Percentiles rank a stretch among this genome's conserved stretches.
phyloP scores from a whole-genome alignment of 352 stramenopile genomes.

The Pythium apleroticum region DNA sequence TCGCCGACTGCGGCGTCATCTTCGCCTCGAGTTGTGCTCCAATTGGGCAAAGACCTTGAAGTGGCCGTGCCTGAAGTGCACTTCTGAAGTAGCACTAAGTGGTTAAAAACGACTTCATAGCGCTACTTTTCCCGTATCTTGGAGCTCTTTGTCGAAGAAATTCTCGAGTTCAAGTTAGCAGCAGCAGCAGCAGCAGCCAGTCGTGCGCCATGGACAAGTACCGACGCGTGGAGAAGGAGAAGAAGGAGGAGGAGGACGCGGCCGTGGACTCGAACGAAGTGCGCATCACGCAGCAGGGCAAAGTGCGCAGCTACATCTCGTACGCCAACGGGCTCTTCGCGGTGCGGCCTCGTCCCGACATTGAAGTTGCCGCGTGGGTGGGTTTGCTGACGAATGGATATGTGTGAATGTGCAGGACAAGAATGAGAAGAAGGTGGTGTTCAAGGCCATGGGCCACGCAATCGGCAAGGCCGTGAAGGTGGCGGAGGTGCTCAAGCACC shows the following conservation, averaged over 20 bases:
- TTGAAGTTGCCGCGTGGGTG: constrained; percentile 17
- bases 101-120: constrained; percentile 15
- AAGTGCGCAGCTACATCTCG: constrained; percentile 79
- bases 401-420: constrained; percentile 49
- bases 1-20: constrained; percentile 15
- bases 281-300: constrained; percentile 81
- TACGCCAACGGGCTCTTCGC: constrained; percentile 75
- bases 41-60: constrained; percentile 15
- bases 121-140: constrained; percentile 20
- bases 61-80: constrained; percentile 21
- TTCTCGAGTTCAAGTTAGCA: not conserved
- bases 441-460: constrained; percentile 83
- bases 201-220: constrained; percentile 93
- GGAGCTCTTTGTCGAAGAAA: not conserved
- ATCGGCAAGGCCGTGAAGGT: constrained; percentile 87
- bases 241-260: constrained; percentile 38
- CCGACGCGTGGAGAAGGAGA: constrained; percentile 67
- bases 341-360: constrained; percentile 25
- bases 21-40: constrained; percentile 4
- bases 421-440: constrained; percentile 54
- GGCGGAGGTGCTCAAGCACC: constrained; percentile 82
- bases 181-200: not conserved
- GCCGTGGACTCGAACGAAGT: constrained; percentile 69
- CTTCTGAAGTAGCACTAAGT: constrained; percentile 18
- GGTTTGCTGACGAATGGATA: not conserved